Evolutionary conservation across 805 yeast genomes (phyloP).

Genomic region (Candida rishiriensis): DNA sequence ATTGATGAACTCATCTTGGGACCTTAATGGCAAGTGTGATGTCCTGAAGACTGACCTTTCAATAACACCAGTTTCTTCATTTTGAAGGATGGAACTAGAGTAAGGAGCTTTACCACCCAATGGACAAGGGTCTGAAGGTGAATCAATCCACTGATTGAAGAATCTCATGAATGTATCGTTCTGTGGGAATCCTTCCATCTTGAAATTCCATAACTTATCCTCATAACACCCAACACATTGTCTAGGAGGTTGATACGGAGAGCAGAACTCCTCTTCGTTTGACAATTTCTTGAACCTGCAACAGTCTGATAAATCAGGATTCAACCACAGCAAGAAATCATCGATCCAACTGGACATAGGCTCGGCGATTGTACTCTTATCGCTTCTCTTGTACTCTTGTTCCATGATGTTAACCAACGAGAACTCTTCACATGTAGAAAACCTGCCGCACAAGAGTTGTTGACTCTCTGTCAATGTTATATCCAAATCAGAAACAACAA

Average conservation of each 20-base stretch:
- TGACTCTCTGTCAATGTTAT: slow-evolving; percentile 60
- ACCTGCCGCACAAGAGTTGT: slow-evolving; percentile 78
- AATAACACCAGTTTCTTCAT: slow-evolving; percentile 36
- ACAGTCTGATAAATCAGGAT: slow-evolving; percentile 83
- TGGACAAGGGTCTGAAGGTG: slow-evolving; percentile 87
- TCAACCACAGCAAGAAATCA: slow-evolving; percentile 81
- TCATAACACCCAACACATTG: slow-evolving; percentile 71
- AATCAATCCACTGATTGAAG: slow-evolving; percentile 75
- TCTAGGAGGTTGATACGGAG: slow-evolving; percentile 62
- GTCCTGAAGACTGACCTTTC: slow-evolving; percentile 70
- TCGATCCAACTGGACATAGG: slow-evolving; percentile 93
- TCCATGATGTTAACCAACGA: slow-evolving; percentile 80
- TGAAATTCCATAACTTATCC: slow-evolving; percentile 58
- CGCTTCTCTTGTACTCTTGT: slow-evolving; percentile 71
- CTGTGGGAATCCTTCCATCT: slow-evolving; percentile 82
- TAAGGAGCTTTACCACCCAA: slow-evolving; percentile 95
- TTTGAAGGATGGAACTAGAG: slow-evolving; percentile 48
- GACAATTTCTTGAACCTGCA: slow-evolving; percentile 62
- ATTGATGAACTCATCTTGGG: slow-evolving; percentile 77
- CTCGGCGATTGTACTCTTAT: slow-evolving; percentile 62
- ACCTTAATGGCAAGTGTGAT: slow-evolving; percentile 70
- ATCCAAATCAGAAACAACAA: slow-evolving; percentile 68
- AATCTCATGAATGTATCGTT: slow-evolving; percentile 62
- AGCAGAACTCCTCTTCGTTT: slow-evolving; percentile 52
- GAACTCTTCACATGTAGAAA: slow-evolving; percentile 73